phyloP scores from a whole-genome alignment of 768 basidiomycete genomes.

The Boletus reticuloceps region DNA sequence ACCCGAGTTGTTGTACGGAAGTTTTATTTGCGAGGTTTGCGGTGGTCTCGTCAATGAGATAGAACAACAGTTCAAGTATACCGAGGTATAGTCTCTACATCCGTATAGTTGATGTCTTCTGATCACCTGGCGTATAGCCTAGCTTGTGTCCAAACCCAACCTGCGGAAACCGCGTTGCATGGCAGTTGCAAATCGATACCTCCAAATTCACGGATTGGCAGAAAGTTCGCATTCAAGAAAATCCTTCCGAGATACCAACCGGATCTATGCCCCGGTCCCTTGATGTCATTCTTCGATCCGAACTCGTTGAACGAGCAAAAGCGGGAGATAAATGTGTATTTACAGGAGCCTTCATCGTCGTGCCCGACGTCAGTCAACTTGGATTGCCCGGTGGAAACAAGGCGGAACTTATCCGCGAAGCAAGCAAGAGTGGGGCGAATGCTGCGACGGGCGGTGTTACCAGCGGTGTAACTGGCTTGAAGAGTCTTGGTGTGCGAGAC shows the following conservation, averaged over 20 bases:
- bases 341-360: conserved; percentile 96
- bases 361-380: conserved; percentile 96
- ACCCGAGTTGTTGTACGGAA: conserved; percentile 90
- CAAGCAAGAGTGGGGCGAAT: conserved; percentile 60
- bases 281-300: conserved; percentile 92
- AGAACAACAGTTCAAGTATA: conserved; percentile 99
- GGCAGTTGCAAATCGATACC: conserved; percentile 94
- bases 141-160: conserved; percentile 91
- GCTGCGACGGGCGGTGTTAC: conserved; percentile 61
- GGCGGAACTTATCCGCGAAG: conserved; percentile 86
- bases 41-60: conserved; percentile 84
- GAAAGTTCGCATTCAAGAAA: conserved; percentile 98
- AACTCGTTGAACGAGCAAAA: conserved; percentile 97
- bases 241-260: conserved; percentile 97
- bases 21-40: conserved; percentile 91
- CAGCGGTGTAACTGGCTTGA: conserved; percentile 89
- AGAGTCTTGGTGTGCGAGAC: conserved; percentile 92
- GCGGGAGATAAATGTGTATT: conserved; percentile 99
- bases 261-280: conserved; percentile 97
- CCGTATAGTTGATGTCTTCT: conserved; percentile 3
- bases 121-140: conserved; percentile 50
- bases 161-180: conserved; percentile 85
- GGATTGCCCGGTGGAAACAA: conserved; percentile 93
- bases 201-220: conserved; percentile 99
- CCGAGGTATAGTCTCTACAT: conserved; percentile 59